Evolutionary conservation across 2,329 filamentous ascomycete species (phyloP), one percentile per base, ranked within the genome.

Genomic region (Aspergillus aculeatus): DNA sequence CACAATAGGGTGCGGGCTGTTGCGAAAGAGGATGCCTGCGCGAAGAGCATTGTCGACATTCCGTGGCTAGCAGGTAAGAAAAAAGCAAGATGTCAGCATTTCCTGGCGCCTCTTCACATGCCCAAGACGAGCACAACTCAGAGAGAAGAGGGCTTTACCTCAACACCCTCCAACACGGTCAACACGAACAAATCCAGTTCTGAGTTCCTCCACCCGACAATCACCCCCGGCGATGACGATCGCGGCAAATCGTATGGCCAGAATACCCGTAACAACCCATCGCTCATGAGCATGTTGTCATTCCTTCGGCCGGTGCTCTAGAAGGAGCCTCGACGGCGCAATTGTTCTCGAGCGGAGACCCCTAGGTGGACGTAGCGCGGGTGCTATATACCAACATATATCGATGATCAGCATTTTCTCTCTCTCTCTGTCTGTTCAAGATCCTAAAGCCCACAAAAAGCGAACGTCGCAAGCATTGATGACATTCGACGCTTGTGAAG

Each of bases 251-350:
- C 93, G 71, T 90, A 90, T 71, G 95, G 96, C 95, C 95, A 99
- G 81, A 99, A 98, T 81, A 99, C 88, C 82, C 95, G 92, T 88
- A 98, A 92, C 82, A 98, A 83, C 72, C 91, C 93, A 91, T 95
- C 84, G 70, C 80, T 80, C 78, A 81, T 80, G 76, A 85, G 81
- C 85, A 88, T 88, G 75, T 82, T 86, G 81, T 78, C 83, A 86
- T 80, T 44, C 77, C 70, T 72, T 67, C 64, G 62, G 62, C 55
- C 41, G 26, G 60, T 67, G 66, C 64, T 84, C 7, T 85, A 98
- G 78, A 99, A 98, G 61, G 95, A 99, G 68, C 95, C 95, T 77
- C 95, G 87, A 70, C 95, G 89, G 78, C 92, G 89, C 69, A 99
- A 82, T 80, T 99, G 94, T 82, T 99, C 96, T 72, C 94, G 87